Base-by-base conservation (phyloP, 306 rosid species). In the Dalbergia oliveri region DNA sequence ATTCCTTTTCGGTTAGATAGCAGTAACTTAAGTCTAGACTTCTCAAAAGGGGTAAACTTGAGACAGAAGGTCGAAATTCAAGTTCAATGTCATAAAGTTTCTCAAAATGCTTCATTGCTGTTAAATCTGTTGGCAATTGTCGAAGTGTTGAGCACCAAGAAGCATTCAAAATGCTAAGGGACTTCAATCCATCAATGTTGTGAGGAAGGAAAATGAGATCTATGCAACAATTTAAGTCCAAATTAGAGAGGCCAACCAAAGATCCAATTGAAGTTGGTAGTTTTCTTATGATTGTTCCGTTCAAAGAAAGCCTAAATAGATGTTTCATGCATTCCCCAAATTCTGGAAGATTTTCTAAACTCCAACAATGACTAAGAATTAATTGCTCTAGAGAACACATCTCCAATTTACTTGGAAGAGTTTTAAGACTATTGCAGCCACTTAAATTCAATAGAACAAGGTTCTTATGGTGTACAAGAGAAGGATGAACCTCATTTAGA, bases 101-200 rank as follows among this genome's bases (percentile, higher is more conserved):
- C 31, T 26, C 31, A 26, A 26, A 26, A 26, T 26, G 31, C 31
- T 26, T 26, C 31, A 26, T 26, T 26, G 31, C 31, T 26, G 31
- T 26, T 26, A 26, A 26, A 26, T 26, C 3, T 26, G 31, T 26
- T 26, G 31, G 31, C 31, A 26, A 26, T 26, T 2, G 31, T 5
- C 6, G 5, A 4, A 83, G 53, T 11, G 67, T 67, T 4, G 77
- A 54, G 81, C 88, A 88, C n/a, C 81, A 66, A 16, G 47, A 56
- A 61, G 81, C 69, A 73, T 18, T 4, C 19, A 78, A 50, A 50
- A 10, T 10, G 26, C 41, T 37, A 3, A 83, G 76, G 8, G 34
- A 66, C 61, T 47, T 67, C n/a, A 83, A 49, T 16, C 61, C 54
- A 18, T 8, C 14, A 41, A 65, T 63, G 13, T 61, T 70, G 12